These are phyloP conservation scores for Cladosporium halotolerans DNA, from an alignment of 2,329 filamentous ascomycete genomes.

Conservation along the genomic window DNA sequence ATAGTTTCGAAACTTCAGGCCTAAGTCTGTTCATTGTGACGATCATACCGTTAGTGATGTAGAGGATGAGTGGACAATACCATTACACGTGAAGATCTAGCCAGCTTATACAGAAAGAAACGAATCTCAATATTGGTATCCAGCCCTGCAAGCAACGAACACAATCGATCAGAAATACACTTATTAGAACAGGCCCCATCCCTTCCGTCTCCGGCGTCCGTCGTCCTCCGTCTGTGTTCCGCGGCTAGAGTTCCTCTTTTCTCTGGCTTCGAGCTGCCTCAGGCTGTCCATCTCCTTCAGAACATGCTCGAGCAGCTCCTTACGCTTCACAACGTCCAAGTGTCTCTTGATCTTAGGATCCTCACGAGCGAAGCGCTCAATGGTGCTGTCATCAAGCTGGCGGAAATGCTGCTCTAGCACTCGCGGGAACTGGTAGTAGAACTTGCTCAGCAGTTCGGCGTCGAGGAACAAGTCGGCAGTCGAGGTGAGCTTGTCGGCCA, in stretches of 20 bases:
- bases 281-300: conserved; percentile 93
- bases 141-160: neutral
- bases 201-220: conserved; percentile 20
- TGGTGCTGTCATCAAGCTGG: conserved; percentile 59
- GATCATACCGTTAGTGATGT: no score
- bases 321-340: conserved; percentile 83
- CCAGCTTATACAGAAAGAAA: no score
- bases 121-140: no score
- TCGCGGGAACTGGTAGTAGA: conserved; percentile 92
- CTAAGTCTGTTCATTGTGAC: no score
- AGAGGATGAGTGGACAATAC: no score
- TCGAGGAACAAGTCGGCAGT: conserved; percentile 97
- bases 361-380: conserved; percentile 87
- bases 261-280: conserved; percentile 71
- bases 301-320: conserved; percentile 87
- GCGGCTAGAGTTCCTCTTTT: conserved; percentile 48
- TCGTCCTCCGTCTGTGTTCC: conserved; percentile 29
- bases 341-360: conserved; percentile 85
- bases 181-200: conserved; percentile 30
- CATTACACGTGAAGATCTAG: no score
- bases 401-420: conserved; percentile 84
- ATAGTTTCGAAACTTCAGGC: no score
- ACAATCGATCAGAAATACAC: neutral
- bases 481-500: conserved; percentile 86
- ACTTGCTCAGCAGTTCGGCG: conserved; percentile 91